Base-by-base conservation (phyloP, 2,329 filamentous ascomycete species). In the Venturia effusa region DNA sequence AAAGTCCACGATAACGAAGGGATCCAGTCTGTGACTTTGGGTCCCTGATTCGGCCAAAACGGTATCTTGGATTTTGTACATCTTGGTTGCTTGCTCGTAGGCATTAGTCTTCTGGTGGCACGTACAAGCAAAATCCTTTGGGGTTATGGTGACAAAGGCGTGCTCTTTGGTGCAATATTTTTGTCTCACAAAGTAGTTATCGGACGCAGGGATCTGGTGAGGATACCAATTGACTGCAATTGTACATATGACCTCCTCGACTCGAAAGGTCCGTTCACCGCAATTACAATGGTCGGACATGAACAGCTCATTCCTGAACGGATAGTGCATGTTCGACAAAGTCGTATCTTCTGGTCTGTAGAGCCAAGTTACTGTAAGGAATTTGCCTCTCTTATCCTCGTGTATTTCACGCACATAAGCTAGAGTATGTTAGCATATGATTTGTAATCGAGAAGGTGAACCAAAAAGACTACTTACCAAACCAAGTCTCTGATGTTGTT, bases 261-360 rank as follows among this genome's bases (percentile, higher is more conserved):
- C 78, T 0, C 77, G 68, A 3, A 90, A 77, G 34, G 79, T 78
- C 0, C 75, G 70, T 22, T 82, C 77, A 0, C 76, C 71, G 66
- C 90, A 94, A 0, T 86, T 88, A 74, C 90, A 93, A 65, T 92
- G 85, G 61, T 91, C 84, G 0, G 86, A 90, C 0, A 93, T 74
- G 66, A 94, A 94, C 0, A 94, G 73, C 72, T 95, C 90, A 61
- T 92, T 89, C 0, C 75, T 66, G 73, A 84, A 86, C 0, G 87
- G 87, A 68, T 93, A 95, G 11, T 80, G 80, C 74, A 87, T 85
- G 6, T 81, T 75, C 0, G 80, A 83, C 54, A 91, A 89, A 0
- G 87, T 82, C 0, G 90, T 94, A 63, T 94, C 87, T 0, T 79
- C 77, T 0, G 89, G 83, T 1, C 83, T 79, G 68, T 92, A 93